Base-by-base conservation (phyloP, 1,284 basidiomycete genomes). In the Peniophora sp. region DNA sequence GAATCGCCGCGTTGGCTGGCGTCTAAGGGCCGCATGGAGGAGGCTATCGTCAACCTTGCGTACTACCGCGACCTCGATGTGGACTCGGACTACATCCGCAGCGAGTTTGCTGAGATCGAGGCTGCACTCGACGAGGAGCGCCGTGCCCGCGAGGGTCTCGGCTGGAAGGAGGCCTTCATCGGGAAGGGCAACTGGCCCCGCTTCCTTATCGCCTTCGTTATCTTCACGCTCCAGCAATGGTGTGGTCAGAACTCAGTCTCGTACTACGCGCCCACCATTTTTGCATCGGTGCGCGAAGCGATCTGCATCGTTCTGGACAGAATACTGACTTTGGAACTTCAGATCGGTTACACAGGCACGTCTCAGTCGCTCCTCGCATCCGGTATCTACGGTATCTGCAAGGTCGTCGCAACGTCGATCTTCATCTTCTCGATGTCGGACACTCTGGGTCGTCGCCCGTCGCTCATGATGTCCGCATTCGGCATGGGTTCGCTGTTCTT, bases 381-480 rank as follows among this genome's bases (percentile, higher is more conserved):
- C 9, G 89, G 90, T 22, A 79, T 92, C 50, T 93, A 92, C 60
- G 89, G 88, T 50, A 73, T 90, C 61, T 75, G 89, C 62, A 83
- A 89, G 63, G 73, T 90, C 49, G 71, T 88, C 41, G 81, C 88
- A 1, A 91, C 89, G 0, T 54, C 75, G 0, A 54, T 82, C 52
- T 91, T 82, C 63, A 74, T 85, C 51, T 72, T 75, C 59, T 66
- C 81, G 64, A 68, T 81, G 56, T 74, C 79, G 50, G 81, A 82
- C 55, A 57, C 65, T 10, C 66, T 78, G n/a, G 81, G 81, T 3
- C 72, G 81, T 44, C 77, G 75, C 62, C 62, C 68, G 45, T 76
- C 84, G 5, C 65, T 86, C 14, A 72, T 85, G 63, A 78, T 87
- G 59, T 88, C 86, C 45, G 78, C 78, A 0, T 44, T 75, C 12